Base-by-base conservation (phyloP, 73 alveolate genomes). In the Loxodes magnus region DNA sequence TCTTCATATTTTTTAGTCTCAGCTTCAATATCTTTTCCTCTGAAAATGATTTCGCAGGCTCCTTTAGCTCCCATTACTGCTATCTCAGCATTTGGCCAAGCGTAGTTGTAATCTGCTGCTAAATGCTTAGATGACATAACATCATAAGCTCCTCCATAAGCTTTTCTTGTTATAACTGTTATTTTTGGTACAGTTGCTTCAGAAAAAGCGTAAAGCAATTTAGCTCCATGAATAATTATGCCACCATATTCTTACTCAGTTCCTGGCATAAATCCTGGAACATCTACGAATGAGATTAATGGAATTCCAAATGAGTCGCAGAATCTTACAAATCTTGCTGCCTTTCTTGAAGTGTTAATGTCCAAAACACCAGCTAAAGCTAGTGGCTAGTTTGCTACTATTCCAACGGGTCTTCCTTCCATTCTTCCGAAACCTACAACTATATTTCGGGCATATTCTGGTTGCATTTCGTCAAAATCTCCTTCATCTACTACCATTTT, bases 241-340 rank as follows among this genome's bases (percentile, higher is more conserved):
- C 98, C 98, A 27, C 82, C 89, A 31, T 71, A 36, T 69, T 90
- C 98, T 41, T 87, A 89, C 56, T 84, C 58, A 56, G 50, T 52
- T 4, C 98, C 96, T 15, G 86, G 94, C 98, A 89, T 89, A 44
- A 89, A 89, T n/a, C 98, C 98, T 5, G 96, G 84, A 51, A 89
- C 82, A 57, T 89, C 86, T 64, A 85, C 79, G 43, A 89, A 48
- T 70, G 81, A 86, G 31, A 89, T 38, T n/a, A 89, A 51, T 5
- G 98, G 98, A 4, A 89, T 71, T 51, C 80, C 64, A 43, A 96
- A 79, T 74, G 84, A 77, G 35, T 81, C 85, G 63, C 98, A 89
- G 46, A 89, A 51, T 57, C 68, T 72, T 26, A 89, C 82, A 64
- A 89, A 89, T 58, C 86, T 96, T 6, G 96, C 91, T 2, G 96